Evolutionary conservation across 805 yeast species (phyloP), one percentile per base, ranked within the genome.

Genomic region (Citeromyces matritensis): DNA sequence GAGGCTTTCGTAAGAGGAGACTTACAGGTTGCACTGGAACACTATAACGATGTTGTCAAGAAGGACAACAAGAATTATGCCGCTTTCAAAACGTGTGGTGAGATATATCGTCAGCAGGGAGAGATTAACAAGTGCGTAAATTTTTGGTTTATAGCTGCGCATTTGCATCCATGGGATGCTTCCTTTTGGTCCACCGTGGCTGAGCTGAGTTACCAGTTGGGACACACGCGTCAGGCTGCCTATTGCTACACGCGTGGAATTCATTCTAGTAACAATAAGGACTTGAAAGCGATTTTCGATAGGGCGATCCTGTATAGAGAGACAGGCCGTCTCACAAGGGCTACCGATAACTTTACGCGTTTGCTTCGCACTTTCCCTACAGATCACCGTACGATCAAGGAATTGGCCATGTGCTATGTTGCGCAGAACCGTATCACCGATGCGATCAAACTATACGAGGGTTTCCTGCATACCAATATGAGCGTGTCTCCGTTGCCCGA

Each of bases 1-100:
- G 85, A 76, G 41, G 81, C 84, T 0, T 85, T 76, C 58, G 94
- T 80, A 2, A 47, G 65, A 21, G 64, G 65, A 30, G 77, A 79
- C 42, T 61, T 68, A 12, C 68, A 63, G 21, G 60, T 55, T 1
- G 88, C 93, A 0, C 65, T 69, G 40, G 54, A 65, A 31, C 47
- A 65, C 31, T 86, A 66, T 51, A 56, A 61, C 40, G 82, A 71
- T 37, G 93, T 84, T 9, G 74, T 88, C 37, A 73, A 75, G 42
- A 61, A 73, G 33, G 95, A 85, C 45, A 76, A 82, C 9, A 69
- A 69, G 40, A 79, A 81, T 47, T 77, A 71, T 49, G 72, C 80
- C 29, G 95, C 95, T 0, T 86, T 86, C 58, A 77, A 80, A 43
- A 80, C 93, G 0, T 55, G 85, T 29, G 96, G 95, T 30, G 94